These are phyloP conservation scores for Zygotorulaspora florentina DNA, from an alignment of 805 yeast genomes.

Conservation along the genomic window DNA sequence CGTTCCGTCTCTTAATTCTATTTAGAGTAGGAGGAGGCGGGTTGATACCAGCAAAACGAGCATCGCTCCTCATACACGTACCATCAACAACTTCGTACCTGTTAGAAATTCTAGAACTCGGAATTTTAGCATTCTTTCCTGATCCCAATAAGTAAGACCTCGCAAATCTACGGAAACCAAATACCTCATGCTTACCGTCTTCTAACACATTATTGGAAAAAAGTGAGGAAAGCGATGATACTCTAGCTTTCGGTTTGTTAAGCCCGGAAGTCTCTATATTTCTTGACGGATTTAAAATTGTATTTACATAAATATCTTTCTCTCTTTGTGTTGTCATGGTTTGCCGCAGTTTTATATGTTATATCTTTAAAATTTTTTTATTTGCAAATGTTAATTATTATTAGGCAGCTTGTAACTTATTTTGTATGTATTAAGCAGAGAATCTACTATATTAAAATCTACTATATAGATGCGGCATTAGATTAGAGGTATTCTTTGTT, in stretches of 20 bases:
- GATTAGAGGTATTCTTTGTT: no score
- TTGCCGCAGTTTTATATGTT: background rate
- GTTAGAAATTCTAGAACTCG: background rate
- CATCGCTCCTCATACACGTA: background rate
- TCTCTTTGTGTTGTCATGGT: slow-evolving; percentile 8
- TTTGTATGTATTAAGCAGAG: background rate
- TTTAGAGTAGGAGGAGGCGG: background rate
- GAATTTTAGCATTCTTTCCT: slow-evolving; percentile 6
- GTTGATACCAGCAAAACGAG: background rate
- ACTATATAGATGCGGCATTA: no score
- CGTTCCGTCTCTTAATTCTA: background rate
- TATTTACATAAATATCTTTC: slow-evolving; percentile 4
- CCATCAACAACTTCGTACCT: background rate
- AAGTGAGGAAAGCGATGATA: slow-evolving; percentile 17
- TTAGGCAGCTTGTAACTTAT: background rate
- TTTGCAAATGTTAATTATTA: background rate
- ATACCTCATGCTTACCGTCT: slow-evolving; percentile 15
- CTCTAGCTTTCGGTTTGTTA: slow-evolving; percentile 6
- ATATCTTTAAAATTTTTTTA: background rate
- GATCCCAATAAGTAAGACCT: slow-evolving; percentile 19
- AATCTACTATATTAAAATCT: background rate
- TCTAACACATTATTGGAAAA: slow-evolving; percentile 11
- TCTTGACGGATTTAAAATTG: slow-evolving; percentile 4
- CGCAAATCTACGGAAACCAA: slow-evolving; percentile 32
- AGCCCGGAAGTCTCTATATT: slow-evolving; percentile 1